Conservation (phyloP, 2,329 filamentous ascomycete genomes). For the Aureobasidium sp. region DNA sequence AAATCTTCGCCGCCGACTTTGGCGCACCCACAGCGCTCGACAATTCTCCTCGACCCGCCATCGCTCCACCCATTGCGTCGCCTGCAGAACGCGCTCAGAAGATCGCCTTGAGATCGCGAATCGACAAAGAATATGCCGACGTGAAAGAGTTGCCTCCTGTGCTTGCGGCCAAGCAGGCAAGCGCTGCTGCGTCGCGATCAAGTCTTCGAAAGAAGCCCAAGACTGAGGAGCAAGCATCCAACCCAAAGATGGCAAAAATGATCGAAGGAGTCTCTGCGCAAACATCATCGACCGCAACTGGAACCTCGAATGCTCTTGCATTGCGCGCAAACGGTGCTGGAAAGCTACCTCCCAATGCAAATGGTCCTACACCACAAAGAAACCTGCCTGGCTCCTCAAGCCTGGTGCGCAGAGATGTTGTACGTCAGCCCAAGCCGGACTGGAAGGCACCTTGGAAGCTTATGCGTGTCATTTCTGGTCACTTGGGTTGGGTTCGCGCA, state of each 20-base stretch:
- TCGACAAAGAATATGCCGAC: slow-evolving; percentile 66
- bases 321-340: slow-evolving; percentile 39
- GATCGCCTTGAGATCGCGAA: slow-evolving; percentile 46
- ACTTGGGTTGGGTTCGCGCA: slow-evolving; percentile 87
- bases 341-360: slow-evolving; percentile 45
- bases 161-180: slow-evolving; percentile 71
- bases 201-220: slow-evolving; percentile 57
- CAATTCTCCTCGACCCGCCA: slow-evolving; percentile 31
- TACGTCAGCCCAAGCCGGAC: slow-evolving; percentile 67
- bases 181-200: slow-evolving; percentile 46
- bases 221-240: slow-evolving; percentile 42
- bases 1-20: slow-evolving; percentile 46
- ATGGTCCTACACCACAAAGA: slow-evolving; percentile 43
- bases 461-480: slow-evolving; percentile 93
- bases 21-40: slow-evolving; percentile 35
- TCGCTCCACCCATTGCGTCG: slow-evolving; percentile 37
- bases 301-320: slow-evolving; percentile 50
- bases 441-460: slow-evolving; percentile 99
- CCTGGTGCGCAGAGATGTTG: slow-evolving; percentile 54
- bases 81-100: slow-evolving; percentile 36
- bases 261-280: slow-evolving; percentile 54
- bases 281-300: slow-evolving; percentile 32
- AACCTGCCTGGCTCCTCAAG: slow-evolving; percentile 43
- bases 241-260: slow-evolving; percentile 54
- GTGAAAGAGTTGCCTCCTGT: slow-evolving; percentile 69